phyloP scores from a whole-genome alignment of 2,329 filamentous ascomycete genomes.

The Penicillium sp. region DNA sequence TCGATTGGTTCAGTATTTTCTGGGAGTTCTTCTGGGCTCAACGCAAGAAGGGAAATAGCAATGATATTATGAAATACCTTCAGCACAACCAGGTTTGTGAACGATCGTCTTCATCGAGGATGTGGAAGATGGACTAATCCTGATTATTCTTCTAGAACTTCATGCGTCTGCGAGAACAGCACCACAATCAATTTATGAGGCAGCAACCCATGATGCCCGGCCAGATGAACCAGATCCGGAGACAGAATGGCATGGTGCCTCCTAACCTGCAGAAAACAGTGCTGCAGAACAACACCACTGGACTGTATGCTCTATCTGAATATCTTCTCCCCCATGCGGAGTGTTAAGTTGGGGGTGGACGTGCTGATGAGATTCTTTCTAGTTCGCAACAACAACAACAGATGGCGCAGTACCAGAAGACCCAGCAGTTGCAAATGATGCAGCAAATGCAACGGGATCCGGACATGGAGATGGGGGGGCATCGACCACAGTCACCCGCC shows the following conservation, averaged over 20 bases:
- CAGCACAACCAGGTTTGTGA: constrained; percentile 70
- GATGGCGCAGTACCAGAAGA: constrained; percentile 67
- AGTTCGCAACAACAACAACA: constrained; percentile 59
- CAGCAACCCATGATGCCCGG: constrained; percentile 61
- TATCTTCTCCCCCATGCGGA: constrained; percentile 1
- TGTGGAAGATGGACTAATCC: constrained; percentile 14
- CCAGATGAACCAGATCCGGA: constrained; percentile 57
- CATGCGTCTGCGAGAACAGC: constrained; percentile 69
- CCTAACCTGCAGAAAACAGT: constrained; percentile 65
- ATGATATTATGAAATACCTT: constrained; percentile 71
- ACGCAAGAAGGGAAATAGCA: constrained; percentile 64
- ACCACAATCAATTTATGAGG: constrained; percentile 74
- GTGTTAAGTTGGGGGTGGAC: constrained; percentile 3
- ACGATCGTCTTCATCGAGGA: constrained; percentile 1
- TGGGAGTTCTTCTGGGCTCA: constrained; percentile 93
- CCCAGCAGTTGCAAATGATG: constrained; percentile 58
- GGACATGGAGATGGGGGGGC: constrained; percentile 79
- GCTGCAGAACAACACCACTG: constrained; percentile 66
- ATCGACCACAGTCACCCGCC: constrained; percentile 76
- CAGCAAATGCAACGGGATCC: constrained; percentile 86
- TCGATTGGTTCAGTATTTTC: constrained; percentile 96
- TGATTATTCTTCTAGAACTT: constrained; percentile 50
- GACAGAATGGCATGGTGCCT: constrained; percentile 36
- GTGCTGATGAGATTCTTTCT: constrained; percentile 22
- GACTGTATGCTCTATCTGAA: constrained; percentile 36